Base-by-base conservation (phyloP, 169 alveolate species). In the Miamiensis avidus region DNA sequence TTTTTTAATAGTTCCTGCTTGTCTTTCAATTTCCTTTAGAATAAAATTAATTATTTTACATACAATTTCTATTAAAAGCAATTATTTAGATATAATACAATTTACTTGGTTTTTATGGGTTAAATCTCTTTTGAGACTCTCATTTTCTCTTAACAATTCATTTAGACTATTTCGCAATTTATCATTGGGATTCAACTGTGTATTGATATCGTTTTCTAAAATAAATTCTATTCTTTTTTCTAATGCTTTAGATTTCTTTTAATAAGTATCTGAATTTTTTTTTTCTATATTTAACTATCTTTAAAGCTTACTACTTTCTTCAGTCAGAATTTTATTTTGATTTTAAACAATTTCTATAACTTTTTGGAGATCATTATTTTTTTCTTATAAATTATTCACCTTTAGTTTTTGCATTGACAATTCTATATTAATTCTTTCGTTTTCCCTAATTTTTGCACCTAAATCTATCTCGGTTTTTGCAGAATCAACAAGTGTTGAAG, bases 141-240 rank as follows among this genome's bases (percentile, higher is more conserved):
- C 90, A 65, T 86, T 86, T 74, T 86, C 90, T 86, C 84, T 79
- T 0, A 86, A 34, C 11, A 86, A 74, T 25, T 86, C 90, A 81
- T 86, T 86, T 25, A 86, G 72, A 64, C 87, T 86, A 1, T 65
- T 28, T 33, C 90, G 79, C 1, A 86, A 33, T 82, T 86, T 86
- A 32, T 86, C 90, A 81, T 81, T 86, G 0, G 90, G 90, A 75
- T 86, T 86, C n/a, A 86, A 34, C n/a, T 78, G 75, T 1, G 73
- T 31, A 76, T 86, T 86, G 6, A 86, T 82, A 32, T 86, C 90
- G 32, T 86, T 86, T 33, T 86, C 90, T n/a, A 86, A 75, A 15
- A 86, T 74, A 34, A 86, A 86, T 27, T 86, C 90, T 26, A 86
- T 77, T 74, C 90, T 86, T 31, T 86, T 81, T 75, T 86, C 90